Evolutionary conservation across 2,329 filamentous ascomycete species (phyloP).

Genomic region (Coccinonectria pachysandricola): DNA sequence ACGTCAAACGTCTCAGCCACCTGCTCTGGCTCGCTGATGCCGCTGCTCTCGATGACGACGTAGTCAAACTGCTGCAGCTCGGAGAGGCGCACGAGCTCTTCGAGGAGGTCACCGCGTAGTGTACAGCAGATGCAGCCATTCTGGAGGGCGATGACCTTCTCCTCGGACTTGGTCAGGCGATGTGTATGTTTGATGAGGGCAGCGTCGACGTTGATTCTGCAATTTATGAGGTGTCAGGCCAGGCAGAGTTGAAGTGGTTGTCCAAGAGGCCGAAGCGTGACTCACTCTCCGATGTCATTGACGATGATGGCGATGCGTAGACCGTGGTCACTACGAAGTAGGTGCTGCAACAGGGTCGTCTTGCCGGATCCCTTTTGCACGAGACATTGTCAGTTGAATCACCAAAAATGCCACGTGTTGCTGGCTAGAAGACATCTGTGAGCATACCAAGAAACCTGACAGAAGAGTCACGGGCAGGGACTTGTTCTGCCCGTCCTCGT

Average conservation of each 20-base stretch:
- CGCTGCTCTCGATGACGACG: constrained; percentile 60
- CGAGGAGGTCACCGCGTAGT: constrained; percentile 57
- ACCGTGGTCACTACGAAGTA: constrained; percentile 56
- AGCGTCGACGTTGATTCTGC: constrained; percentile 54
- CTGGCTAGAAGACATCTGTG: background rate
- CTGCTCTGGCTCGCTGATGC: constrained; percentile 63
- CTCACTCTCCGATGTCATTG: constrained; percentile 57
- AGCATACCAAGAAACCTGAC: constrained; percentile 24
- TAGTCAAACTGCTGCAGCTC: constrained; percentile 58
- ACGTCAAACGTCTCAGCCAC: constrained; percentile 63
- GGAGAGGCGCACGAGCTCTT: constrained; percentile 55
- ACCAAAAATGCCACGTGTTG: too few relatives aligned
- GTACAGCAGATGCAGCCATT: constrained; percentile 73
- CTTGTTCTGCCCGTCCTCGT: constrained; percentile 10
- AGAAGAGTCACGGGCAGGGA: constrained; percentile 25
- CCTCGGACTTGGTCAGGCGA: constrained; percentile 46
- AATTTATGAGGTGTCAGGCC: accelerated
- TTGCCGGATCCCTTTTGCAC: constrained; percentile 65
- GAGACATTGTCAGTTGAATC: background rate
- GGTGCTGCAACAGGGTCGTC: constrained; percentile 59
- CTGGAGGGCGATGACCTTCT: constrained; percentile 58
- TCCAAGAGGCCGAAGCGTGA: background rate
- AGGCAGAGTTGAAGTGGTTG: constrained; percentile 1
- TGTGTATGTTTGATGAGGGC: constrained; percentile 47
- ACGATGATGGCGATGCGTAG: constrained; percentile 62